Conservation (phyloP, 2,329 filamentous ascomycete genomes). For the Cladophialophora bantiana region DNA sequence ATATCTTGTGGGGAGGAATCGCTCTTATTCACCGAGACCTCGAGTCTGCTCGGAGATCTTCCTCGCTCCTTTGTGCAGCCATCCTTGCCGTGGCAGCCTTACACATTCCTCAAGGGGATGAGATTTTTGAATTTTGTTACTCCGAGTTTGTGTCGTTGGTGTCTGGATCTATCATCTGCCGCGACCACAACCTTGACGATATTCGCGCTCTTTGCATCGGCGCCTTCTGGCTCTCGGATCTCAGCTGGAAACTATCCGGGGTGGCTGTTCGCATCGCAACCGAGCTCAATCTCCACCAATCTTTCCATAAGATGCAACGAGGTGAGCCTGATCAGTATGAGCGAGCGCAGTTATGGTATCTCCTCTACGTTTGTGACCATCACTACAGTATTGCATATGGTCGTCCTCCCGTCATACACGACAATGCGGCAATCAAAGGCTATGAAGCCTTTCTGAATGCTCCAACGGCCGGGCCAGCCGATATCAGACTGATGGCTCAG, state of each 20-base stretch:
- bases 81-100: constrained; percentile 65
- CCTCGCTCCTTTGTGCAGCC: constrained; percentile 61
- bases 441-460: constrained; percentile 62
- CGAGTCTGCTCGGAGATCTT: constrained; percentile 60
- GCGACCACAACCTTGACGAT: constrained; percentile 64
- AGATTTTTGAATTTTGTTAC: constrained; percentile 62
- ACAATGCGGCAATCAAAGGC: constrained; percentile 63
- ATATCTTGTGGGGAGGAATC: constrained; percentile 60
- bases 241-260: constrained; percentile 67
- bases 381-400: constrained; percentile 69
- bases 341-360: constrained; percentile 65
- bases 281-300: constrained; percentile 63
- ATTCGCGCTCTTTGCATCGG: constrained; percentile 66
- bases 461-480: constrained; percentile 59
- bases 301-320: constrained; percentile 56
- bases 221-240: constrained; percentile 67
- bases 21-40: constrained; percentile 58
- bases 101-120: constrained; percentile 61
- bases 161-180: constrained; percentile 62
- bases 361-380: constrained; percentile 69
- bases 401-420: constrained; percentile 63
- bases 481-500: constrained; percentile 64
- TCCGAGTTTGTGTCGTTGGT: constrained; percentile 64
- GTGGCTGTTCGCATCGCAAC: constrained; percentile 64
- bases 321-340: constrained; percentile 60